Evolutionary conservation across 192 early-diverging fungal genomes (phyloP).

Genomic region (Lunasporangiospora selenospora): DNA sequence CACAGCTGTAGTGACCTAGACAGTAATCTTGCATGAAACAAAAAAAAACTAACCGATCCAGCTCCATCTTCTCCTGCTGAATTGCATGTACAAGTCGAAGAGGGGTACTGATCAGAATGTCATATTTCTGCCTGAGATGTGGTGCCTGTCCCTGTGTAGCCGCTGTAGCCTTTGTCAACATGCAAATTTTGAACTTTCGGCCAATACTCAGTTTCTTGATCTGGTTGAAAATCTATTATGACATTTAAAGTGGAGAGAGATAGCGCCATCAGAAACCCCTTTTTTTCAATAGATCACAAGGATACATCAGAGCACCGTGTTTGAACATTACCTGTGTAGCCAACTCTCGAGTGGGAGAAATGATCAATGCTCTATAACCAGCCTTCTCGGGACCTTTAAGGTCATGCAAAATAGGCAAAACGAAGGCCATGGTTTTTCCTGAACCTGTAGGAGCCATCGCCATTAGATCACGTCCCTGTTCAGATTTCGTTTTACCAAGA

Average conservation of each 20-base stretch:
- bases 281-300: too few species aligned
- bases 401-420: constrained; percentile 89
- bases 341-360: constrained; percentile 95
- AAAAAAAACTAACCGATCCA: constrained; percentile 64
- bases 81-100: constrained; percentile 90
- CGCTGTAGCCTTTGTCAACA: constrained; percentile 85
- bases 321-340: constrained; percentile 83
- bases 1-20: too few species aligned
- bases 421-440: constrained; percentile 96
- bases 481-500: too few species aligned
- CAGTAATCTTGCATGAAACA: too few species aligned
- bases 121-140: constrained; percentile 75
- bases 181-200: constrained; percentile 79
- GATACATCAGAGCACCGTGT: too few species aligned
- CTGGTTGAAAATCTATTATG: constrained; percentile 82
- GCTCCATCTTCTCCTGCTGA: constrained; percentile 76
- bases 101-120: constrained; percentile 95
- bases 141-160: constrained; percentile 71
- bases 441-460: constrained; percentile 97
- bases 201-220: constrained; percentile 76
- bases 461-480: constrained; percentile 88
- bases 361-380: constrained; percentile 88
- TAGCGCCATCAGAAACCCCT: too few species aligned
- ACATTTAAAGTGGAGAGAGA: neutral
- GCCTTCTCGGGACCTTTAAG: constrained; percentile 80